Evolutionary conservation across 768 basidiomycete species (phyloP).

Genomic region (Leccinum sublutescens): DNA sequence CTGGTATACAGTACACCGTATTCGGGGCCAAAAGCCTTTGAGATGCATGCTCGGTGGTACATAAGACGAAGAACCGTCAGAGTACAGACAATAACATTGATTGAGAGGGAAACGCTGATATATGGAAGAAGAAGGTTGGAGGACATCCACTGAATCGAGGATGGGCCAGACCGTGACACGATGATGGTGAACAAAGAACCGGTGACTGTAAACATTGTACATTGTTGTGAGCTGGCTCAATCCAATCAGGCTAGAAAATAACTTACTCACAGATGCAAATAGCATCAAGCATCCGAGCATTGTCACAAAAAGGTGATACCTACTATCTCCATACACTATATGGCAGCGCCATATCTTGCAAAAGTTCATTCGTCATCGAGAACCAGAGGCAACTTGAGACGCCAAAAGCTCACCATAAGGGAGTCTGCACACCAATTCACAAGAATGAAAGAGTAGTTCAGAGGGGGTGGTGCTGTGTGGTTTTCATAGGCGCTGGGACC

Average conservation of each 20-base stretch:
- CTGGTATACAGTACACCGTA: slow-evolving; percentile 30
- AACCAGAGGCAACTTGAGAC: not conserved
- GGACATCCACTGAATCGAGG: slow-evolving; percentile 29
- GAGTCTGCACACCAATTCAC: slow-evolving; percentile 31
- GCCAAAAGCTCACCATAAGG: slow-evolving; percentile 25
- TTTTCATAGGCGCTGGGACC: slow-evolving; percentile 29
- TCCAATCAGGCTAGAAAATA: not conserved
- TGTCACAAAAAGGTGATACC: slow-evolving; percentile 14
- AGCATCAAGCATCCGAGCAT: slow-evolving; percentile 21
- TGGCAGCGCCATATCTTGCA: slow-evolving; percentile 33
- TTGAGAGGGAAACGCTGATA: slow-evolving; percentile 32
- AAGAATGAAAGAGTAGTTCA: slow-evolving; percentile 28
- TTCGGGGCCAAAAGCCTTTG: slow-evolving; percentile 23
- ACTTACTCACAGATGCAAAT: slow-evolving; percentile 25
- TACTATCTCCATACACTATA: slow-evolving; percentile 32
- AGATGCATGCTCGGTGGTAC: slow-evolving; percentile 26
- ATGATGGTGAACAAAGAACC: slow-evolving; percentile 31
- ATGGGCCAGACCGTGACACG: slow-evolving; percentile 23
- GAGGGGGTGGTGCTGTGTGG: slow-evolving; percentile 22
- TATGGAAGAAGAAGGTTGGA: slow-evolving; percentile 33
- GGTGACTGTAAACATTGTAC: slow-evolving; percentile 17
- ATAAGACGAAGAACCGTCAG: slow-evolving; percentile 34
- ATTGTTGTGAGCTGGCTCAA: not conserved
- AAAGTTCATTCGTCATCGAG: not conserved
- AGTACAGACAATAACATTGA: slow-evolving; percentile 31